Evolutionary conservation across 169 alveolate genomes (phyloP).

Genomic region (Plasmodium fragile): DNA sequence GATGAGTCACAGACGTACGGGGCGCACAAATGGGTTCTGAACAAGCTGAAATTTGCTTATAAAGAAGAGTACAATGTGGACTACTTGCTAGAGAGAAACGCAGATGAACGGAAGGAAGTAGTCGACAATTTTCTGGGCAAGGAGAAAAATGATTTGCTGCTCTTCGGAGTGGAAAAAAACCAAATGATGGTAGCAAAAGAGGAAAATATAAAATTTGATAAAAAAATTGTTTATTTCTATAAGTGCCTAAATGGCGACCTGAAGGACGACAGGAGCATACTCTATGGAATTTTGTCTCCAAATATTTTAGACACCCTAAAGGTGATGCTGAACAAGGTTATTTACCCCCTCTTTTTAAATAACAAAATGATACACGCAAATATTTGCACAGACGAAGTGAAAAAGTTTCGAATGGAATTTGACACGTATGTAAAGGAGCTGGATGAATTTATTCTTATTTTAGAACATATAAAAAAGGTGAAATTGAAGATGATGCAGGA

Average conservation of each 20-base stretch:
- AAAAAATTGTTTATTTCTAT: constrained; percentile 67
- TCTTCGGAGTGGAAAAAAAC: constrained; percentile 46
- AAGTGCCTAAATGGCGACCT: constrained; percentile 20
- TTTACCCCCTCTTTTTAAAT: constrained; percentile 62
- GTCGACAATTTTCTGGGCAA: constrained; percentile 48
- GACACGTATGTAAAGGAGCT: constrained; percentile 70
- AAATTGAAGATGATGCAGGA: constrained; percentile 42
- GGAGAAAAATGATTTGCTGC: constrained; percentile 30
- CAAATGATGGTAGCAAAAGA: constrained; percentile 63
- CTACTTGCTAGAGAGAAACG: constrained; percentile 36
- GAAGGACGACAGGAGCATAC: constrained; percentile 42
- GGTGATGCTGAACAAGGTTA: constrained; percentile 47
- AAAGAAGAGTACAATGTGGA: constrained; percentile 52
- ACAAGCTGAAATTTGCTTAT: constrained; percentile 43
- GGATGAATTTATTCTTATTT: constrained; percentile 69
- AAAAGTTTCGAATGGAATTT: constrained; percentile 71
- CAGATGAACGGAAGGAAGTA: constrained; percentile 34
- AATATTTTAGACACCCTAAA: constrained; percentile 74
- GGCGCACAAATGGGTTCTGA: constrained; percentile 65
- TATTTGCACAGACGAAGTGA: constrained; percentile 46
- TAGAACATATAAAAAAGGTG: constrained; percentile 68
- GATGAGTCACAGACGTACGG: constrained; percentile 21
- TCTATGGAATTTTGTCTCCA: constrained; percentile 71
- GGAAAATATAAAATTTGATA: constrained; percentile 73
- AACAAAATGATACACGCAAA: constrained; percentile 40